These are phyloP conservation scores for Phytophthora tubulina DNA, from an alignment of 352 stramenopile genomes.

Conservation along the genomic window DNA sequence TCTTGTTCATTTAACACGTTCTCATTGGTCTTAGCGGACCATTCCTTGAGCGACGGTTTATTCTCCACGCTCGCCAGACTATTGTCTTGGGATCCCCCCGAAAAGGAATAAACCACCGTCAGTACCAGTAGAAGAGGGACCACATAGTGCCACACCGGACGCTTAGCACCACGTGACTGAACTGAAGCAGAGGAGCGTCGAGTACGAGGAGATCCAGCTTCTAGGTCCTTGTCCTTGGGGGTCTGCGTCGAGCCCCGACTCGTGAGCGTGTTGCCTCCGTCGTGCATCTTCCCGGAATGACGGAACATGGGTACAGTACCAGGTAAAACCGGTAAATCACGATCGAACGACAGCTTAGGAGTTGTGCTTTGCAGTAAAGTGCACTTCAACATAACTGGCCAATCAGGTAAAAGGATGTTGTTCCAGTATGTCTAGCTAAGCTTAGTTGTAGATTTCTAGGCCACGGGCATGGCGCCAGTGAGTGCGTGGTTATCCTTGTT, in stretches of 20 bases:
- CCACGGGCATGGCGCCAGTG: slow-evolving; percentile 16
- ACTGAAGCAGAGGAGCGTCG: background rate
- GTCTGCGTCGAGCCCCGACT: slow-evolving; percentile 13
- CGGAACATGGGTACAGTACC: too few relatives aligned
- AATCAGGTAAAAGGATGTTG: too few relatives aligned
- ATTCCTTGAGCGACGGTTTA: slow-evolving; percentile 13
- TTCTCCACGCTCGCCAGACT: slow-evolving; percentile 6
- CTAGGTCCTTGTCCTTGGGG: slow-evolving; percentile 12
- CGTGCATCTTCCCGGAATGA: slow-evolving; percentile 19
- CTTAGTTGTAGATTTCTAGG: background rate
- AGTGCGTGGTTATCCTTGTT: slow-evolving; percentile 33
- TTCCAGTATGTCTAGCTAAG: too few relatives aligned
- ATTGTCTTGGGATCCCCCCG: background rate
- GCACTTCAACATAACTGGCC: too few relatives aligned
- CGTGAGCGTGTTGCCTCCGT: slow-evolving; percentile 30
- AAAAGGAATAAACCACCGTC: slow-evolving; percentile 15
- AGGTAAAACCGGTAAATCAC: too few relatives aligned
- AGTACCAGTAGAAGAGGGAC: slow-evolving; percentile 22
- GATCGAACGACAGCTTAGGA: too few relatives aligned
- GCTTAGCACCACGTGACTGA: background rate
- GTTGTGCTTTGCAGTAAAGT: too few relatives aligned
- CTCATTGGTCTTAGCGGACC: slow-evolving; percentile 1
- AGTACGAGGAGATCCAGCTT: slow-evolving; percentile 1
- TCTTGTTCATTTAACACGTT: slow-evolving; percentile 10
- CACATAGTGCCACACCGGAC: slow-evolving; percentile 28